Percentiles rank a stretch among this genome's conserved stretches.
phyloP scores from a whole-genome alignment of 2,329 filamentous ascomycete species.

The Neofusicoccum sp. region DNA sequence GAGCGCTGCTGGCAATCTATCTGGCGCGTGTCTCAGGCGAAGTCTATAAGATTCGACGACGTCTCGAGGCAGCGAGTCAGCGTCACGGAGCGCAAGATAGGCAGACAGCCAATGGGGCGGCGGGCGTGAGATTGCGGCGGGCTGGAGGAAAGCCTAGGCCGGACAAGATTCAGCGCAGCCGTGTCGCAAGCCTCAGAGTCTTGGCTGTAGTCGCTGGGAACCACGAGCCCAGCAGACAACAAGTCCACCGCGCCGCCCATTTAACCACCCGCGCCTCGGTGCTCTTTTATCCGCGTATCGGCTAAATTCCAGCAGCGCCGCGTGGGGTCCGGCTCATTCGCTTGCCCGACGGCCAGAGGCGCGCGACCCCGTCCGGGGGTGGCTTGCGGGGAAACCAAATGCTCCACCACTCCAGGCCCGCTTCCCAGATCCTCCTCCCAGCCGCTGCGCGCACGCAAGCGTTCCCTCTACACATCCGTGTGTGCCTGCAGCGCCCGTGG shows the following conservation, averaged over 20 bases:
- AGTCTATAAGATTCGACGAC: neutral
- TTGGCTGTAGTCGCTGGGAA: neutral
- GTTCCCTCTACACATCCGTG: too few relatives aligned
- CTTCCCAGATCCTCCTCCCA: too few relatives aligned
- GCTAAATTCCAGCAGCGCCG: neutral
- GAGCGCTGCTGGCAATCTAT: neutral
- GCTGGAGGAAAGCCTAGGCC: neutral
- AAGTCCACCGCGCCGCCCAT: neutral
- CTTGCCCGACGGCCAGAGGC: too few relatives aligned
- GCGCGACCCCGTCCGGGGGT: too few relatives aligned
- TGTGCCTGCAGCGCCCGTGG: too few relatives aligned
- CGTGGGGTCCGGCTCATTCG: neutral
- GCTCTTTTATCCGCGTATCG: conserved; percentile 10
- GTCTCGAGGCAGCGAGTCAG: neutral
- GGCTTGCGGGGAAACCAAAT: too few relatives aligned
- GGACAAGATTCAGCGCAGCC: neutral
- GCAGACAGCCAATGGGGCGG: neutral
- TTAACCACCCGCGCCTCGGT: conserved; percentile 4
- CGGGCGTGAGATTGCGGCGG: neutral
- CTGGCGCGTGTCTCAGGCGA: neutral
- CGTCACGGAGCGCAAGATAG: neutral
- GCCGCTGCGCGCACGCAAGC: too few relatives aligned
- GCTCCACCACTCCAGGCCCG: too few relatives aligned
- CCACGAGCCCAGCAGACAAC: neutral
- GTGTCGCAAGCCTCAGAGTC: neutral